Percentiles rank a stretch among this genome's conserved stretches.
These are phyloP conservation scores for Fusarium drepaniforme DNA, from an alignment of 2,329 filamentous ascomycete species.

Conservation along the genomic window DNA sequence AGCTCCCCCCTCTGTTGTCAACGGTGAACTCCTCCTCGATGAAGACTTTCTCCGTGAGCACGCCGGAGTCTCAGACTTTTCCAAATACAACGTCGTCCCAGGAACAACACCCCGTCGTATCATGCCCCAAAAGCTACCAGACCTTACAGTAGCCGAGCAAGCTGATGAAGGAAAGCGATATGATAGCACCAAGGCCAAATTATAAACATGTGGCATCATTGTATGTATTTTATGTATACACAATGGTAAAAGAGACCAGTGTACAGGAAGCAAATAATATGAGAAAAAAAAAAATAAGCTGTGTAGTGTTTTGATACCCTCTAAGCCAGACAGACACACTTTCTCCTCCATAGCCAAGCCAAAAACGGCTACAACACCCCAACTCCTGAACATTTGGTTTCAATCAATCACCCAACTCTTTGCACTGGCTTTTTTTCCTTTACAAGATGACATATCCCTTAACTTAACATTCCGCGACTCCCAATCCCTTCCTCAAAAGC, in stretches of 20 bases:
- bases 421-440: slow-evolving; percentile 15
- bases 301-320: slow-evolving; percentile 34
- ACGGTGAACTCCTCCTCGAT: slow-evolving; percentile 79
- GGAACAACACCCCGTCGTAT: slow-evolving; percentile 77
- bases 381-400: slow-evolving; percentile 38
- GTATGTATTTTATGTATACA: slow-evolving; percentile 25
- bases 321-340: slow-evolving; percentile 36
- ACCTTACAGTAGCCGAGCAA: slow-evolving; percentile 80
- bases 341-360: slow-evolving; percentile 29
- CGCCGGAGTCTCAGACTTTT: slow-evolving; percentile 76
- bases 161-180: slow-evolving; percentile 81
- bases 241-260: slow-evolving; percentile 16
- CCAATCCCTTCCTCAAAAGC: slow-evolving; percentile 22
- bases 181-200: slow-evolving; percentile 69
- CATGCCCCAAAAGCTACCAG: slow-evolving; percentile 79
- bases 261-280: slow-evolving; percentile 34
- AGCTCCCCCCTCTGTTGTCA: slow-evolving; percentile 71
- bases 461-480: neutral
- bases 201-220: slow-evolving; percentile 45
- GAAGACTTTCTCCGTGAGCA: slow-evolving; percentile 82
- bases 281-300: slow-evolving; percentile 22
- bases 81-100: slow-evolving; percentile 76
- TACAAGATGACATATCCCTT: slow-evolving; percentile 8
- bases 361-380: slow-evolving; percentile 28
- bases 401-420: slow-evolving; percentile 38